Evolutionary conservation across 371 early-diverging fungal species (phyloP).

Genomic region (Mucor mucedo): DNA sequence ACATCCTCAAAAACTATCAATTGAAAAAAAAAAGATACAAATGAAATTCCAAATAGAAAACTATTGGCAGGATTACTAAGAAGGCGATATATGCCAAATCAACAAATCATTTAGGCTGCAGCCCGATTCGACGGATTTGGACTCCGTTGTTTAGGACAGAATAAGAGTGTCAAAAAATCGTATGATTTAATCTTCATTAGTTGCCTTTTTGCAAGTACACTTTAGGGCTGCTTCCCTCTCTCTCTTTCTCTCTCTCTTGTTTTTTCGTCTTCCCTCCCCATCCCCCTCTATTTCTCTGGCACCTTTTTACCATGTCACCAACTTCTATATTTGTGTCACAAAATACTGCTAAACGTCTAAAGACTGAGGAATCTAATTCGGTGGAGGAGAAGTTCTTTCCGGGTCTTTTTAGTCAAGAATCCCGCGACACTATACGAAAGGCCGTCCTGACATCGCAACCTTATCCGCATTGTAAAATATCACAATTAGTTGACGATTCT

Average conservation of each 20-base stretch:
- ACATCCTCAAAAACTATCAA: no score
- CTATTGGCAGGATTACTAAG: no score
- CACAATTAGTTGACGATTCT: slow-evolving; percentile 59
- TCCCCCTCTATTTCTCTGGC: no score
- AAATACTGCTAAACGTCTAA: slow-evolving; percentile 20
- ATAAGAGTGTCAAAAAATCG: not conserved
- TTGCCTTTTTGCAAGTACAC: not conserved
- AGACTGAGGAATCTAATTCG: slow-evolving; percentile 5
- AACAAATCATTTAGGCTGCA: no score
- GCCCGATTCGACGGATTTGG: not conserved
- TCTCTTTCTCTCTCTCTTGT: not conserved
- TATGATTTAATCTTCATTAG: not conserved
- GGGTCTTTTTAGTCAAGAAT: slow-evolving; percentile 33
- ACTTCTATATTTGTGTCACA: not conserved
- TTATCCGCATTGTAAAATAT: slow-evolving; percentile 68
- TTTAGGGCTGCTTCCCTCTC: not conserved
- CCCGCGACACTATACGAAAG: slow-evolving; percentile 31
- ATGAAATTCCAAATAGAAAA: no score
- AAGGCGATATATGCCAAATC: no score
- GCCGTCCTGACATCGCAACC: slow-evolving; percentile 59
- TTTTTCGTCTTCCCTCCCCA: not conserved
- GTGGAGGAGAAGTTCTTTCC: slow-evolving; percentile 33
- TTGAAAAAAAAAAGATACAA: no score
- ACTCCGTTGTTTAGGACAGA: not conserved
- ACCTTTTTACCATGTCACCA: not conserved